Evolutionary conservation across 2,329 filamentous ascomycete genomes (phyloP).

Genomic region (Ophiostoma triangulosporum): DNA sequence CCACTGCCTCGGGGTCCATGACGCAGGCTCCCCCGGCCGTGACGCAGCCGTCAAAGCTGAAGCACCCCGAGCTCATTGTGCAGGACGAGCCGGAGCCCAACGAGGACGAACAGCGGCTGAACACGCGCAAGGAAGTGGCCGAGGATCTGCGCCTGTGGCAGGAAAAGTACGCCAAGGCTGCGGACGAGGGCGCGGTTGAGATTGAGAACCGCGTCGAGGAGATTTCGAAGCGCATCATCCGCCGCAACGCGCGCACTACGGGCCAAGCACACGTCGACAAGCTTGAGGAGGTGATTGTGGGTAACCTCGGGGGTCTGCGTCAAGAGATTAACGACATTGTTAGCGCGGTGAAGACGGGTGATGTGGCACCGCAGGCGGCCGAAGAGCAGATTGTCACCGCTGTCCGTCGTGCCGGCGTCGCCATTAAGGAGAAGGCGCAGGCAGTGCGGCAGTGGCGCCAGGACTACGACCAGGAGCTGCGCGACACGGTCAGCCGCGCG

Average conservation of each 20-base stretch:
- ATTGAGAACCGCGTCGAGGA: conserved; percentile 59
- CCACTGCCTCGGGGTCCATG: conserved; percentile 14
- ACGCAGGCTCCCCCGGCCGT: conserved; percentile 12
- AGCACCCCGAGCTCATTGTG: conserved; percentile 21
- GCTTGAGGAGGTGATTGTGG: conserved; percentile 52
- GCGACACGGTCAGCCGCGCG: conserved; percentile 53
- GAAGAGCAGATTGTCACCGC: conserved; percentile 30
- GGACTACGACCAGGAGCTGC: conserved; percentile 55
- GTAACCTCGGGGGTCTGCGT: conserved; percentile 39
- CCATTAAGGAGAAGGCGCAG: conserved; percentile 66
- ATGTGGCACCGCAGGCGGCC: conserved; percentile 19
- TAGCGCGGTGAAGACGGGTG: conserved; percentile 36
- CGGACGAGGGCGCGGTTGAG: conserved; percentile 62
- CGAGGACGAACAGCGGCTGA: conserved; percentile 42
- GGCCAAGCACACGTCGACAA: conserved; percentile 54
- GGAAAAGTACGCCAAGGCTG: conserved; percentile 71
- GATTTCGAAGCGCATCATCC: conserved; percentile 40
- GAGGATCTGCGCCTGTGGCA: conserved; percentile 78
- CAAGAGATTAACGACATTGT: conserved; percentile 50
- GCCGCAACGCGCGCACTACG: conserved; percentile 49
- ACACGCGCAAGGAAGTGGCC: conserved; percentile 52
- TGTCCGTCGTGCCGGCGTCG: conserved; percentile 54
- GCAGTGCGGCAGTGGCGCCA: conserved; percentile 65
- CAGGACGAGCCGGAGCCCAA: conserved; percentile 32
- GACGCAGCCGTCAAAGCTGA: conserved; percentile 10